phyloP scores from a whole-genome alignment of 1,284 basidiomycete species.

The Jaminaea rosea region DNA sequence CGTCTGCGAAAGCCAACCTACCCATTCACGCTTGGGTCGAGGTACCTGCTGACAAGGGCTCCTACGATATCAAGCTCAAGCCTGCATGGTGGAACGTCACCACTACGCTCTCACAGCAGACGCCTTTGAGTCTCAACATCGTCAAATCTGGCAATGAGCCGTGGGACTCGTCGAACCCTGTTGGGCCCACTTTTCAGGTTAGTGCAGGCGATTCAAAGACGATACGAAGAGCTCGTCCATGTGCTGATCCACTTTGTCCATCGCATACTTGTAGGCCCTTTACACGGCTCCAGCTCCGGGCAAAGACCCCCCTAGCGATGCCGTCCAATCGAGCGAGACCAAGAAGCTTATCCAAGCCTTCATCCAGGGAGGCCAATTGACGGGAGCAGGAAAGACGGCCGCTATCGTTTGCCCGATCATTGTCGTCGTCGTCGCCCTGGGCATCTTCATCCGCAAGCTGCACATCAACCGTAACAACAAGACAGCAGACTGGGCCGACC shows the following conservation, averaged over 20 bases:
- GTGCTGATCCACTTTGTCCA: too few relatives aligned
- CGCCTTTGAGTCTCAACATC: conserved; percentile 38
- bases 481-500: conserved; percentile 42
- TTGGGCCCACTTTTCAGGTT: conserved; percentile 38
- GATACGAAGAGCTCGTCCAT: too few relatives aligned
- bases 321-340: conserved; percentile 11
- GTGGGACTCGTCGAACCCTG: conserved; percentile 41
- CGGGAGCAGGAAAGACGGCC: conserved; percentile 33
- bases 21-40: conserved; percentile 38
- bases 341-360: conserved; percentile 27
- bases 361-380: conserved; percentile 27
- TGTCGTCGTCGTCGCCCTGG: conserved; percentile 24
- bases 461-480: conserved; percentile 44
- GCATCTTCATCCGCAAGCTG: conserved; percentile 33
- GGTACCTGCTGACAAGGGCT: conserved; percentile 20
- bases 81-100: conserved; percentile 38
- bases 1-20: conserved; percentile 15
- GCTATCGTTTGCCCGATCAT: conserved; percentile 41
- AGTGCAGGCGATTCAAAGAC: too few relatives aligned
- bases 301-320: conserved; percentile 17
- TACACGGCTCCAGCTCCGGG: conserved; percentile 30
- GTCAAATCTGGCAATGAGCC: conserved; percentile 41
- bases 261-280: conserved; percentile 32
- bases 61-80: conserved; percentile 26
- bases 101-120: conserved; percentile 10